Evolutionary conservation across 352 stramenopile species (phyloP), one percentile per base, ranked within the genome.

Genomic region (Thalassiosira mediterranea): DNA sequence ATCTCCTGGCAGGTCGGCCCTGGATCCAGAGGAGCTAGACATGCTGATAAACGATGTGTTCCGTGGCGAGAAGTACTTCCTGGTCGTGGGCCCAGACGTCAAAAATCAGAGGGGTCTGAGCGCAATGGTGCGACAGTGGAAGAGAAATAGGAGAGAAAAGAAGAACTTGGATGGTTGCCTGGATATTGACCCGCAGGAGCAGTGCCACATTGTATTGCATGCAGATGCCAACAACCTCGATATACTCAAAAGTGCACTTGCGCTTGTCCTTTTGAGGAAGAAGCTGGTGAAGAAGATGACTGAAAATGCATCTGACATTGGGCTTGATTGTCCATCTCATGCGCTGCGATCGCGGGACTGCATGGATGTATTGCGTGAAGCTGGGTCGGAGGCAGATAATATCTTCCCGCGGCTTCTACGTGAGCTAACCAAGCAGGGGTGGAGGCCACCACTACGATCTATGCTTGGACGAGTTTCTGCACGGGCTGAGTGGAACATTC

Each of bases 171-270:
- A 59, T 60, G 34, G 32, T 67, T 58, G 31, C 23, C 10, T 40
- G 4, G 15, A 48, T 0, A 74, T 63, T 71, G 62, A 75, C 56
- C 51, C 77, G 19, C 59, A 81, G 47, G 79, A 85, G 38, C 70
- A 89, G 52, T 90, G 79, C 58, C 80, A 90, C 48, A 83, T 90
- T 49, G 83, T 90, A n/a, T 64, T 90, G 15, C 79, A 90, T 58
- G 57, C 69, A 52, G 66, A 81, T 61, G 83, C 83, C 8, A 88
- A 72, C 21, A 90, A 88, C 57, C 32, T 82, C 3, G 83, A 90
- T 70, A 90, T 90, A 68, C 65, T 89, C 5, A 90, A 90, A 56
- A 83, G 73, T 67, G 82, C 80, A n/a, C 65, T 91, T 34, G 85
- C 85, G 25, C 63, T 91, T 34, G 65, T 79, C 8, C 72, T 81